Evolutionary conservation across 2,329 filamentous ascomycete genomes (phyloP), one percentile per base, ranked within the genome.

Genomic region (Claviceps maximensis): DNA sequence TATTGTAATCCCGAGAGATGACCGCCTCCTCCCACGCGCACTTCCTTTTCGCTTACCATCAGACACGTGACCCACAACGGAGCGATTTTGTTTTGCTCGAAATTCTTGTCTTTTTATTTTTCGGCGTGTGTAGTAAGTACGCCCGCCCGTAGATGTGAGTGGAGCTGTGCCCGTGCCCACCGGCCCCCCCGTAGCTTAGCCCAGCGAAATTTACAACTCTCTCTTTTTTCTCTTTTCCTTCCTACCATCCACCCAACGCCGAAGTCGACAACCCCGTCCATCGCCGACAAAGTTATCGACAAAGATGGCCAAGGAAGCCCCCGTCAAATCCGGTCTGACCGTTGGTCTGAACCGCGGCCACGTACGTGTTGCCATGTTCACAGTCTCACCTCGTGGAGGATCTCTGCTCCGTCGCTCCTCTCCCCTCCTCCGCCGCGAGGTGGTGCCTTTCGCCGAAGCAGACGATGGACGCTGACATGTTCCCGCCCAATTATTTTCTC

Each of bases 321-420:
- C 75, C 63, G 73, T 74, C 66, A 75, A 74, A 65, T 73, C 71
- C 71, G 80, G 79, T 71, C 71, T 83, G 63, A 71, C 75, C 72
- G 72, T 78, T 66, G 80, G 80, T 69, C 69, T 76, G 65, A 83
- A 83, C 78, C 77, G 75, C 63, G 78, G 80, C 70, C 74, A 81
- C 75, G 80, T 83, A 83, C 72, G 77, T 73, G 42, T 23, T 49
- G 17, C 27, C 45, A 52, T 56, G 49, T 58, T 62, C 67, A 67
- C 69, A 70, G 76, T 84, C 80, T 84, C 80, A 83, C 79, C 80
- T 84, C 80, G 77, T 83, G 80, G 80, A 84, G 80, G 79, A 84
- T 84, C 78, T 79, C 80, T 81, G 79, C 78, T 62, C 59, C 59
- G 52, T 47, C 31, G 49, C 55, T 40, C 36, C 42, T 50, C 42